Evolutionary conservation across 2,329 filamentous ascomycete species (phyloP).

Genomic region (Fusarium torreyae): DNA sequence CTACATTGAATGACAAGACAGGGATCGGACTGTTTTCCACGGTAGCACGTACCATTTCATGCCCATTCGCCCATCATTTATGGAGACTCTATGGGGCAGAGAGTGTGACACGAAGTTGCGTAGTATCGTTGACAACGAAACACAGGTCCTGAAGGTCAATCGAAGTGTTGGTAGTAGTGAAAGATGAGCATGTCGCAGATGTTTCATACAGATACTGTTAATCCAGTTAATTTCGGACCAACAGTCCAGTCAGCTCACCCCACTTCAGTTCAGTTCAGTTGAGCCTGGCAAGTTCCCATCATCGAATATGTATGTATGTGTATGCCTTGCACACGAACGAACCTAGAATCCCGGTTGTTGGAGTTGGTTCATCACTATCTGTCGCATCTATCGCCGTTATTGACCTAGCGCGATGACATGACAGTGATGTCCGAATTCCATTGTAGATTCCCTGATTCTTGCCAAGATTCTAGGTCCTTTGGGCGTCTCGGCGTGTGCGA

Average conservation of each 20-base stretch:
- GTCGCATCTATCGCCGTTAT: slow-evolving; percentile 10
- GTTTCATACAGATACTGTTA: slow-evolving; percentile 19
- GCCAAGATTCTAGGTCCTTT: slow-evolving; percentile 4
- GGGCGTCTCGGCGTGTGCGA: not conserved
- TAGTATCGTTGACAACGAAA: not conserved
- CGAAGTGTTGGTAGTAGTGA: not conserved
- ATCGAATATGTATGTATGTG: slow-evolving; percentile 23
- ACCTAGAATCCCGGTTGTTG: slow-evolving; percentile 17
- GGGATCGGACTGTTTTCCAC: slow-evolving; percentile 19
- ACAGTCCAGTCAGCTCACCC: not conserved
- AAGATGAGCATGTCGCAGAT: not conserved
- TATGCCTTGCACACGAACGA: slow-evolving; percentile 14
- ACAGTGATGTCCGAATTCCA: not conserved
- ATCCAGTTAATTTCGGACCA: slow-evolving; percentile 5
- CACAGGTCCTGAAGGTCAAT: not conserved
- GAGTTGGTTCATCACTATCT: slow-evolving; percentile 5
- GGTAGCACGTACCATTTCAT: slow-evolving; percentile 28
- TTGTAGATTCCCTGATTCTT: slow-evolving; percentile 11
- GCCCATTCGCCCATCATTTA: slow-evolving; percentile 13
- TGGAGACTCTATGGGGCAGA: slow-evolving; percentile 18
- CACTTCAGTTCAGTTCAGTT: not conserved
- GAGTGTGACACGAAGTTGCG: not conserved
- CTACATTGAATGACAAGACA: slow-evolving; percentile 14
- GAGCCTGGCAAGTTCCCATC: slow-evolving; percentile 11
- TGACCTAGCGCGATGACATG: slow-evolving; percentile 9